Conservation (phyloP, 345 rosid genomes). For the Brassica nigra region DNA sequence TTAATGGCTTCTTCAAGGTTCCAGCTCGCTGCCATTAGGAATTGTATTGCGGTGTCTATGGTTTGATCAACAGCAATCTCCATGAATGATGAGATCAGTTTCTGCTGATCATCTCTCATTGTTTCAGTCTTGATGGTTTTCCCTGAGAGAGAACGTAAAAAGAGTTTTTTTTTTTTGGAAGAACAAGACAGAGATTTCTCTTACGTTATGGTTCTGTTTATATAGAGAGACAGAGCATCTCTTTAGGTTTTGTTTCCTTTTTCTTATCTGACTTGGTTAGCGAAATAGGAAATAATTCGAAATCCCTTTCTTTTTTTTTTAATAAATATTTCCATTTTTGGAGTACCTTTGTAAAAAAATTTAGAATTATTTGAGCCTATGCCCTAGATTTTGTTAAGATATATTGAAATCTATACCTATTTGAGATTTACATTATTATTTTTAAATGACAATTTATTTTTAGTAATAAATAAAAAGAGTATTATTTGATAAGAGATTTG, state of each 20-base stretch:
- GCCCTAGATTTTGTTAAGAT: background rate
- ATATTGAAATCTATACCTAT: background rate
- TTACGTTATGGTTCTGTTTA: background rate
- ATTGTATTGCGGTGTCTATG: background rate
- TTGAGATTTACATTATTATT: no score
- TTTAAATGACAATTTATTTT: no score
- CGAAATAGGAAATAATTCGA: background rate
- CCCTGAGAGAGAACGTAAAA: background rate
- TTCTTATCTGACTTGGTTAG: background rate
- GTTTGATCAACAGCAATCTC: background rate
- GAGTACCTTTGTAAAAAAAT: background rate
- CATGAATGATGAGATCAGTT: slow-evolving; percentile 7
- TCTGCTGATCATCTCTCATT: background rate
- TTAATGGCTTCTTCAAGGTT: slow-evolving; percentile 14
- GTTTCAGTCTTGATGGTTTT: background rate
- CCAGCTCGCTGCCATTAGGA: background rate
- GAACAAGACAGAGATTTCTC: background rate
- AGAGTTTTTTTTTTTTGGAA: background rate
- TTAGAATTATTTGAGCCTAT: background rate
- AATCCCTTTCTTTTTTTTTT: background rate
- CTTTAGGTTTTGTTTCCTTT: background rate
- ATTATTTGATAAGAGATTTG: no score
- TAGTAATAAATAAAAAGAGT: no score
- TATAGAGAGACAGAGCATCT: background rate
- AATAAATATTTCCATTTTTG: background rate